Evolutionary conservation across 148 eudicot genomes (phyloP), one percentile per base, ranked within the genome.

Genomic region (Diospyros kaki): DNA sequence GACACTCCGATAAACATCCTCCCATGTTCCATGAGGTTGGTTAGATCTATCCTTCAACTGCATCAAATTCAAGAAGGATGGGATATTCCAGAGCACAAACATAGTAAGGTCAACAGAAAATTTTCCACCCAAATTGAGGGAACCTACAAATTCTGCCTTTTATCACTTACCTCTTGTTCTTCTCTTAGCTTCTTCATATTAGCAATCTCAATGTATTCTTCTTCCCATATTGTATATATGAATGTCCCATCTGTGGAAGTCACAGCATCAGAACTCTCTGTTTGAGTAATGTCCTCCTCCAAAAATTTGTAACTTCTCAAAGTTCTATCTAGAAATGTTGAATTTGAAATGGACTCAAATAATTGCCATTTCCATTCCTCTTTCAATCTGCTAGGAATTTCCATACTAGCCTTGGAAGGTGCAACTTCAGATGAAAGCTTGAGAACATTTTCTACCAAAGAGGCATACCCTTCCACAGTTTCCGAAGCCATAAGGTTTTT

Each of bases 21-120:
- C 97, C 97, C 96, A 95, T 59, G 87, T 86, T 75, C 92, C 96
- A 48, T 90, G 89, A 69, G 88, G 76, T 73, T 89, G 96, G 67
- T 90, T 94, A 78, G 93, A 86, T 85, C 98, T 95, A 74, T 88
- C 98, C 89, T 92, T 95, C 78, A 92, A 79, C 98, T 95, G 82
- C 80, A 89, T 77, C 74, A 77, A 76, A 66, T 50, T 50, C 48
- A 65, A 70, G 63, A 77, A 14, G 43, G 64, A 62, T 38, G 9
- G 68, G 42, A 53, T 40, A 28, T 70, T 28, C 9, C 13, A 44
- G 18, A 66, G 55, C 28, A 64, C 40, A 67, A 71, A 55, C 18
- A 17, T 41, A 39, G 54, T 38, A 40, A 18, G 39, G 41, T 54
- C 72, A 66, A n/a, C n/a, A 63, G 48, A 51, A 78, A 68, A 44